A percentile compares a stretch with the other conserved stretches of the same genome.
These are phyloP conservation scores for Moricandia moricandioides DNA, from an alignment of 345 rosid genomes.

Conservation along the genomic window DNA sequence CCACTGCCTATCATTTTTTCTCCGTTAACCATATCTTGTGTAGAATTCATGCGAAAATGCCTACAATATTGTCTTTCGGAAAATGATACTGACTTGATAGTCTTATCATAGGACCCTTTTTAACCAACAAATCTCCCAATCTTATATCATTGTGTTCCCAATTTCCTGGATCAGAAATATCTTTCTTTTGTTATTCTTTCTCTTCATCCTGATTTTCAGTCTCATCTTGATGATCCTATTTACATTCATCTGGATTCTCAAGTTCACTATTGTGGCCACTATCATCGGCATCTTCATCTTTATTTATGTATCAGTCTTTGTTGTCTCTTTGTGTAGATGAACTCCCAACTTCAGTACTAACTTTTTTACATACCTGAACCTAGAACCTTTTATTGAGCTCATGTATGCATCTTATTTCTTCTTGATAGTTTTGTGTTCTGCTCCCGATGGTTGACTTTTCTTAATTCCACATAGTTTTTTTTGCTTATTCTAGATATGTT, in stretches of 20 bases:
- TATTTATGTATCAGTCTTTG: neutral
- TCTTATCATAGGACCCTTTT: neutral
- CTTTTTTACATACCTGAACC: neutral
- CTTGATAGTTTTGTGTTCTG: neutral
- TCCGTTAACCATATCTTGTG: neutral
- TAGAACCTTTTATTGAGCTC: neutral
- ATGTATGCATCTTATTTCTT: neutral
- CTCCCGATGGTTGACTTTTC: neutral
- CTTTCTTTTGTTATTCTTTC: neutral
- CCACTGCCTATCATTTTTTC: neutral
- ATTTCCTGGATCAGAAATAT: neutral
- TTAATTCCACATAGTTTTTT: neutral
- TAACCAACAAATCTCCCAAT: neutral
- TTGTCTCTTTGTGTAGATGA: neutral
- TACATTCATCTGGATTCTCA: neutral
- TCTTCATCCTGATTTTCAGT: neutral
- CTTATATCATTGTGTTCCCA: neutral
- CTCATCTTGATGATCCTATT: neutral
- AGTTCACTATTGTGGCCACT: neutral
- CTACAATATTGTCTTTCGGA: neutral
- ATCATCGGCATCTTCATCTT: neutral
- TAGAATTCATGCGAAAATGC: neutral
- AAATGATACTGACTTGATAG: neutral
- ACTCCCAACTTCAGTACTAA: neutral
- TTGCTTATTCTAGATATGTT: no score